phyloP scores from a whole-genome alignment of 208 protist species.

The Wallacemonas sp. region DNA sequence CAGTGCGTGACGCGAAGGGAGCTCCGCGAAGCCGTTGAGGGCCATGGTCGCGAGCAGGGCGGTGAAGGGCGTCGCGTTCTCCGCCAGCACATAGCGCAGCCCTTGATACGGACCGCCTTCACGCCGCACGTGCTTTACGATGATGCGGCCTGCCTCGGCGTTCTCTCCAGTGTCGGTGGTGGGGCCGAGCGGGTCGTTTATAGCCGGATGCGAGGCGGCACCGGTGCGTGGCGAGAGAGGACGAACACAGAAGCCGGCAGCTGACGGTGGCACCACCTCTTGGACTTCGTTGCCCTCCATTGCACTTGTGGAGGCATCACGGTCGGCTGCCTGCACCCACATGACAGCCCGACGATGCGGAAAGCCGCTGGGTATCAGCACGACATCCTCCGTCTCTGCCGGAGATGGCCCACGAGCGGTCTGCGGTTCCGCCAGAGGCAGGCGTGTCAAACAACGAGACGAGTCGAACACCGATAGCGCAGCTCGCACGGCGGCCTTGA shows the following conservation, averaged over 20 bases:
- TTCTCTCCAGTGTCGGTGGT: neutral
- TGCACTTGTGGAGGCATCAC: too few relatives aligned
- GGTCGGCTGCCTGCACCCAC: constrained; percentile 49
- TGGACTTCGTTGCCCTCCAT: neutral
- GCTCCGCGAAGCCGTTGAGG: constrained; percentile 43
- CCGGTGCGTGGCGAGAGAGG: neutral
- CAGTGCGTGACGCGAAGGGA: constrained; percentile 31
- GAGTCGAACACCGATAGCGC: constrained; percentile 1
- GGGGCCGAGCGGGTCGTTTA: neutral
- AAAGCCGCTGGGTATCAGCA: constrained; percentile 53
- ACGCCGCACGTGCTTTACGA: neutral
- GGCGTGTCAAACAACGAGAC: neutral
- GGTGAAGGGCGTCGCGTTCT: constrained; percentile 59
- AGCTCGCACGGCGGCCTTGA: neutral
- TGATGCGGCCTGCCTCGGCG: neutral
- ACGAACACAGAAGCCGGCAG: neutral
- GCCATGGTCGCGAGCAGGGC: constrained; percentile 50
- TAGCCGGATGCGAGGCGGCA: constrained; percentile 8
- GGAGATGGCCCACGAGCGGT: neutral
- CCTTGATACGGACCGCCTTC: constrained; percentile 20
- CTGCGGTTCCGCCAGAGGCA: neutral
- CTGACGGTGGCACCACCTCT: neutral
- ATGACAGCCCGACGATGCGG: constrained; percentile 44
- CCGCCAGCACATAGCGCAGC: constrained; percentile 49
- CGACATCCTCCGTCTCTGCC: constrained; percentile 14